Evolutionary conservation across 2,329 filamentous ascomycete genomes (phyloP).

Genomic region (Sporothrix mexicana): DNA sequence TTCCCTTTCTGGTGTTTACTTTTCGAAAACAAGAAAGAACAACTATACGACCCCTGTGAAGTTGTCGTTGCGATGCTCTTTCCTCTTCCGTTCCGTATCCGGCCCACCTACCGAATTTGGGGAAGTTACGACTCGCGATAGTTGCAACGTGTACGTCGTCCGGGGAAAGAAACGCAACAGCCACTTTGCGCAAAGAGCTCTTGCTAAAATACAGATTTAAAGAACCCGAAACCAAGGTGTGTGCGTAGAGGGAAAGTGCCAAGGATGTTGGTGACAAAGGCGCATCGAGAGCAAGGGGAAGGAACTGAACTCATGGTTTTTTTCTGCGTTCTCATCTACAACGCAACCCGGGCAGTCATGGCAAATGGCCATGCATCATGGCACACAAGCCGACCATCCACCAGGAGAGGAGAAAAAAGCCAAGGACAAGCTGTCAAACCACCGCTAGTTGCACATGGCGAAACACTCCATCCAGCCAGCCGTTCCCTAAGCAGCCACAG

Average conservation of each 20-base stretch:
- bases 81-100: conserved; percentile 1
- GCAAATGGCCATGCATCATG: not conserved
- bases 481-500: conserved; percentile 1
- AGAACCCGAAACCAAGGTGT: not conserved
- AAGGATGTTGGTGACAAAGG: not conserved
- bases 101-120: not conserved
- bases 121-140: not conserved
- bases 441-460: conserved; percentile 24
- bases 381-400: not conserved
- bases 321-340: not conserved
- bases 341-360: no score
- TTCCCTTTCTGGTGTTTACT: not conserved
- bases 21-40: not conserved
- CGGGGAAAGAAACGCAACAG: no score
- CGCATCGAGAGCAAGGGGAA: not conserved
- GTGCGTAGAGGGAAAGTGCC: not conserved
- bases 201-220: not conserved
- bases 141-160: not conserved
- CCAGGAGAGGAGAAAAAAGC: not conserved
- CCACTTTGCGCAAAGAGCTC: no score
- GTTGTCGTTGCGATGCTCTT: not conserved
- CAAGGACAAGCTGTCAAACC: conserved; percentile 13
- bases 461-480: not conserved
- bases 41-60: not conserved
- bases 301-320: not conserved